Percentiles rank a stretch among this genome's conserved stretches.
phyloP scores from a whole-genome alignment of 2,329 filamentous ascomycete genomes.

The Zymoseptoria brevis region DNA sequence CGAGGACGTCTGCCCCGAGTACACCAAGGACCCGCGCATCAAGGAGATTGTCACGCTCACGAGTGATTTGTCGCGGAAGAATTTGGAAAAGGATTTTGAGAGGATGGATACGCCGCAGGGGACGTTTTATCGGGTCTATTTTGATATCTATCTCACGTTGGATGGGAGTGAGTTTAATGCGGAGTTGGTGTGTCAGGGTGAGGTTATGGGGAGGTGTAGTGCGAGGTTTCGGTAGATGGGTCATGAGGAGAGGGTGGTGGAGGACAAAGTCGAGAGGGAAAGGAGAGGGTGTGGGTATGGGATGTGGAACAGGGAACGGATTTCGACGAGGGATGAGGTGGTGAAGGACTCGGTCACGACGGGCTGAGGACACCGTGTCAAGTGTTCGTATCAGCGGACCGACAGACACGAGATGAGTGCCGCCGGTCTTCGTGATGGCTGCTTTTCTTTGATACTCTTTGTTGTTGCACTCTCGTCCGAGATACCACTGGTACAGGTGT shows the following conservation, averaged over 20 bases:
- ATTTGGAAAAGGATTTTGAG: slow-evolving; percentile 98
- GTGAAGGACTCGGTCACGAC: neutral
- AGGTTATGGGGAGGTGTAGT: slow-evolving; percentile 96
- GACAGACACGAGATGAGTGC: too few species aligned
- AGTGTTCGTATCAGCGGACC: too few species aligned
- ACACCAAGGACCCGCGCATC: slow-evolving; percentile 98
- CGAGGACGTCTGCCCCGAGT: slow-evolving; percentile 95
- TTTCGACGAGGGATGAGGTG: neutral
- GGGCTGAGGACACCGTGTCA: neutral
- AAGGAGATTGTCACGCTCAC: slow-evolving; percentile 98
- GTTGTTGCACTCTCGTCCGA: too few species aligned
- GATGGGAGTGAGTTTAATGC: slow-evolving; percentile 98
- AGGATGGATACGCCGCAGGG: slow-evolving; percentile 98
- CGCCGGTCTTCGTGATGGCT: too few species aligned
- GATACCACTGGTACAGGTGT: too few species aligned
- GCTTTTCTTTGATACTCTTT: too few species aligned
- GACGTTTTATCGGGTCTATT: slow-evolving; percentile 75
- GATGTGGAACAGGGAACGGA: neutral
- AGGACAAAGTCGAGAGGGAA: too few species aligned
- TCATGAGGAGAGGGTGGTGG: neutral
- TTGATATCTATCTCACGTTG: slow-evolving; percentile 75
- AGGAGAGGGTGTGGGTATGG: neutral
- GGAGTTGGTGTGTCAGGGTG: slow-evolving; percentile 96
- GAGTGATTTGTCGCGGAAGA: slow-evolving; percentile 93
- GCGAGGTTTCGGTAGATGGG: slow-evolving; percentile 63